phyloP scores from a whole-genome alignment of 2,329 filamentous ascomycete species.

The Chrysosporium keratinophilum region DNA sequence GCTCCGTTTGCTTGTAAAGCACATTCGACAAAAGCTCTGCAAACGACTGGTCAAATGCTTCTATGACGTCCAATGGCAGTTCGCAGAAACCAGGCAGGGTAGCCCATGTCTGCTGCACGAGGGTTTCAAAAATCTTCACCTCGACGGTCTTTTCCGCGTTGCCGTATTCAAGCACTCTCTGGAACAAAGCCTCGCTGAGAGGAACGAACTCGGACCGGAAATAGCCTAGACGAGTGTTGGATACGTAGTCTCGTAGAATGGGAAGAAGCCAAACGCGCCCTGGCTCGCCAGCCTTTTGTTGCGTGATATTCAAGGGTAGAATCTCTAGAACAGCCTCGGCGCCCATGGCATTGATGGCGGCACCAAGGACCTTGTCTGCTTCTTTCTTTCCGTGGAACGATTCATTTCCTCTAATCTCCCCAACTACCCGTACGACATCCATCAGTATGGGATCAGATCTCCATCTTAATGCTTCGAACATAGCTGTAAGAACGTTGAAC shows the following conservation, averaged over 20 bases:
- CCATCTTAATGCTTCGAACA: constrained; percentile 83
- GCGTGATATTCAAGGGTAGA: constrained; percentile 74
- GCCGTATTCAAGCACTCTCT: constrained; percentile 74
- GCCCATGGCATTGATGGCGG: constrained; percentile 81
- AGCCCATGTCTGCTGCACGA: constrained; percentile 93
- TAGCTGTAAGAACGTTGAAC: constrained; percentile 74
- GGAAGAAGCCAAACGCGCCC: constrained; percentile 93
- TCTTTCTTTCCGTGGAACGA: constrained; percentile 91
- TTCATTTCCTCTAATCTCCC: constrained; percentile 76
- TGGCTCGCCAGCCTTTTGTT: constrained; percentile 63
- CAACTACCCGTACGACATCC: constrained; percentile 65
- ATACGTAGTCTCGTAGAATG: constrained; percentile 75
- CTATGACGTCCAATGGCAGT: constrained; percentile 65
- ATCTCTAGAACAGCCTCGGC: constrained; percentile 72
- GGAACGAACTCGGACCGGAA: constrained; percentile 82
- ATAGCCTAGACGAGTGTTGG: constrained; percentile 76
- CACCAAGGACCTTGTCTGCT: constrained; percentile 79
- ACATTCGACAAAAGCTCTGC: constrained; percentile 86
- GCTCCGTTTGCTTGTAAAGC: constrained; percentile 79
- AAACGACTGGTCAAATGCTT: constrained; percentile 75
- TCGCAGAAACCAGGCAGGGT: constrained; percentile 91
- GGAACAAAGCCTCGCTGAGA: constrained; percentile 80
- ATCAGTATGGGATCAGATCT: constrained; percentile 67
- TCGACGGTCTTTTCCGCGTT: constrained; percentile 83
- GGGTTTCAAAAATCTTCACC: constrained; percentile 92